Evolutionary conservation across 2,329 filamentous ascomycete species (phyloP).

Genomic region (Keithomyces neogunnii): DNA sequence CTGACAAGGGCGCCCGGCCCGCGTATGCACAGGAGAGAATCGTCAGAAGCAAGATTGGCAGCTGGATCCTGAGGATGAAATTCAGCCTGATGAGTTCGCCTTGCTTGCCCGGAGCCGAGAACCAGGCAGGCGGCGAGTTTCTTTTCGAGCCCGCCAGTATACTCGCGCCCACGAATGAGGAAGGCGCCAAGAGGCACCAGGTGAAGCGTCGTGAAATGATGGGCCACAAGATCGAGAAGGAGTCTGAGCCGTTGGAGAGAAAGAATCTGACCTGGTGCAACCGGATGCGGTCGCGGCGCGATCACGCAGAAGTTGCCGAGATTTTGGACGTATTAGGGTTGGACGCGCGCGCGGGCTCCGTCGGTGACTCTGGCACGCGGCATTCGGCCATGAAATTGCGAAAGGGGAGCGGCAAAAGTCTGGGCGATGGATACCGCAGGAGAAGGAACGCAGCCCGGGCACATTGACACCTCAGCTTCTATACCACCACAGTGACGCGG

Average conservation of each 20-base stretch:
- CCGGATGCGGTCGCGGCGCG: conserved; percentile 69
- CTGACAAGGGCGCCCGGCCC: conserved; percentile 50
- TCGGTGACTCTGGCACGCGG: conserved; percentile 36
- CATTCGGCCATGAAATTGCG: conserved; percentile 34
- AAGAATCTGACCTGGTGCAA: conserved; percentile 72
- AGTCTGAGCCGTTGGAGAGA: conserved; percentile 30
- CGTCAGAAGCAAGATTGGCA: conserved; percentile 38
- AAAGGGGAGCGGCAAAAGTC: conserved; percentile 44
- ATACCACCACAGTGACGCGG: too few relatives aligned
- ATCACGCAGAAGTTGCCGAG: conserved; percentile 65
- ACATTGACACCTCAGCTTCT: too few relatives aligned
- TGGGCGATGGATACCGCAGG: too few relatives aligned
- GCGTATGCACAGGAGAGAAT: conserved; percentile 54
- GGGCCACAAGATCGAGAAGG: conserved; percentile 13
- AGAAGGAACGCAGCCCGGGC: too few relatives aligned
- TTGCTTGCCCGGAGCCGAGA: conserved; percentile 55
- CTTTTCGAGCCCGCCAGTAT: conserved; percentile 54
- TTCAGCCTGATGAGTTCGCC: conserved; percentile 49
- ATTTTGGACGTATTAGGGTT: conserved; percentile 55
- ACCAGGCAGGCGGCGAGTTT: conserved; percentile 70
- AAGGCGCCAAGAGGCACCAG: neutral
- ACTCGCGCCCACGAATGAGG: conserved; percentile 31
- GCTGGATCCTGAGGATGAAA: conserved; percentile 51
- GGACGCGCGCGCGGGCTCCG: conserved; percentile 30
- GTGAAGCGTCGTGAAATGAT: too few relatives aligned